Conservation (phyloP, 1,139 yeast genomes). For the Kodamaea sp. region DNA sequence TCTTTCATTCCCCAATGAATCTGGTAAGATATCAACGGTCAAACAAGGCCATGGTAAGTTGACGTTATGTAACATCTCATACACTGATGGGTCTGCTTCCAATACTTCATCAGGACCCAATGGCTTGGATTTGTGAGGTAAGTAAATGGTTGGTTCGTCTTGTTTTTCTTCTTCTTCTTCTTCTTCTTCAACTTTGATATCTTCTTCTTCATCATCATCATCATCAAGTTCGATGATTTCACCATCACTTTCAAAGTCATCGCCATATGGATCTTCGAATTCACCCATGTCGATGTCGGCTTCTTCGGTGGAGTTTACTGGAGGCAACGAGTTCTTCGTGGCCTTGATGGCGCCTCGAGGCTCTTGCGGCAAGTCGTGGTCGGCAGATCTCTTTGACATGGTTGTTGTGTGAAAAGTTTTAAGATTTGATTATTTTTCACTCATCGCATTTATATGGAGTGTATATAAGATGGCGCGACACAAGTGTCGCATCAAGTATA, state of each 20-base stretch:
- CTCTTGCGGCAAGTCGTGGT: slow-evolving; percentile 34
- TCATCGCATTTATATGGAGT: no score
- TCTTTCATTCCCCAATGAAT: slow-evolving; percentile 81
- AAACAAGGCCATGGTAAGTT: slow-evolving; percentile 97
- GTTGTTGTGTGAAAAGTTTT: slow-evolving; percentile 4
- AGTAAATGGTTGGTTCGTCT: slow-evolving; percentile 48
- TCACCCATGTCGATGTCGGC: slow-evolving; percentile 72
- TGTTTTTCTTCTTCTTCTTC: slow-evolving; percentile 23
- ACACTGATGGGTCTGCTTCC: slow-evolving; percentile 94
- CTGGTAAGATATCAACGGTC: slow-evolving; percentile 86
- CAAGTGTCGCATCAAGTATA: no score
- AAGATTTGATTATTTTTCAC: not conserved
- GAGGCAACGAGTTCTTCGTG: slow-evolving; percentile 16
- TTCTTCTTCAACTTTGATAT: slow-evolving; percentile 24
- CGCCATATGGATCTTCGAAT: slow-evolving; percentile 92
- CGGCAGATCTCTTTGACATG: slow-evolving; percentile 64
- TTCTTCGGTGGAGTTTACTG: slow-evolving; percentile 13
- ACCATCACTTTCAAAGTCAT: slow-evolving; percentile 91
- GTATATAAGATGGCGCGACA: no score
- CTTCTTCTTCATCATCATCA: slow-evolving; percentile 57
- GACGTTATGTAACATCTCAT: slow-evolving; percentile 93
- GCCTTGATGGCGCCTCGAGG: slow-evolving; percentile 27
- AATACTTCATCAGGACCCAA: slow-evolving; percentile 93
- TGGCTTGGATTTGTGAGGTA: slow-evolving; percentile 86
- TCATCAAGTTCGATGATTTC: slow-evolving; percentile 78